phyloP scores from a whole-genome alignment of 2,329 filamentous ascomycete genomes.

The Alternaria gaisen region DNA sequence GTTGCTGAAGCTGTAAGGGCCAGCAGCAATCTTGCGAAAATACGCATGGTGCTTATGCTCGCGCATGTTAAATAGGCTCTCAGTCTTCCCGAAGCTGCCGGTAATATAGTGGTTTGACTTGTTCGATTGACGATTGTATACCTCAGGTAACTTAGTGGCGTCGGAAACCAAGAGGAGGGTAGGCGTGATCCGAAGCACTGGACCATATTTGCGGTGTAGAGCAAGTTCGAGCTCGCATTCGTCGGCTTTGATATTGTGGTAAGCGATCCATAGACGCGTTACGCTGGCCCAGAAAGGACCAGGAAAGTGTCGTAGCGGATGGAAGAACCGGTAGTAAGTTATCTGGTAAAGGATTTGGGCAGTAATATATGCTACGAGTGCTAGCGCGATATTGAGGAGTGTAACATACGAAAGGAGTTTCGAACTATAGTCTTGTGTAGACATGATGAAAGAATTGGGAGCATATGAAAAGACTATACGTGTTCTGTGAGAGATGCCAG shows the following conservation, averaged over 20 bases:
- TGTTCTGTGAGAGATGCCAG: background rate
- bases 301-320: slow-evolving; percentile 62
- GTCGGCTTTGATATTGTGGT: slow-evolving; percentile 59
- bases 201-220: slow-evolving; percentile 60
- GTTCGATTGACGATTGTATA: slow-evolving; percentile 65
- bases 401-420: background rate
- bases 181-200: slow-evolving; percentile 40
- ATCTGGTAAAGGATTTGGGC: slow-evolving; percentile 45
- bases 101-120: slow-evolving; percentile 69
- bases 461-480: background rate
- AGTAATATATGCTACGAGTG: background rate
- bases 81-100: slow-evolving; percentile 64
- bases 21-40: slow-evolving; percentile 64
- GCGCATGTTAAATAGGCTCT: slow-evolving; percentile 67
- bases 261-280: slow-evolving; percentile 62
- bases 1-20: slow-evolving; percentile 65
- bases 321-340: slow-evolving; percentile 58
- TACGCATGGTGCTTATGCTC: slow-evolving; percentile 61
- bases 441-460: background rate
- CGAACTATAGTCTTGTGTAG: background rate
- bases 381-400: background rate
- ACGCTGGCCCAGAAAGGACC: slow-evolving; percentile 65
- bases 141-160: slow-evolving; percentile 63
- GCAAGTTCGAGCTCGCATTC: slow-evolving; percentile 55
- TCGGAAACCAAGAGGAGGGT: slow-evolving; percentile 65